These are phyloP conservation scores for Leishmania mexicana DNA, from an alignment of 208 protist genomes.

Conservation along the genomic window DNA sequence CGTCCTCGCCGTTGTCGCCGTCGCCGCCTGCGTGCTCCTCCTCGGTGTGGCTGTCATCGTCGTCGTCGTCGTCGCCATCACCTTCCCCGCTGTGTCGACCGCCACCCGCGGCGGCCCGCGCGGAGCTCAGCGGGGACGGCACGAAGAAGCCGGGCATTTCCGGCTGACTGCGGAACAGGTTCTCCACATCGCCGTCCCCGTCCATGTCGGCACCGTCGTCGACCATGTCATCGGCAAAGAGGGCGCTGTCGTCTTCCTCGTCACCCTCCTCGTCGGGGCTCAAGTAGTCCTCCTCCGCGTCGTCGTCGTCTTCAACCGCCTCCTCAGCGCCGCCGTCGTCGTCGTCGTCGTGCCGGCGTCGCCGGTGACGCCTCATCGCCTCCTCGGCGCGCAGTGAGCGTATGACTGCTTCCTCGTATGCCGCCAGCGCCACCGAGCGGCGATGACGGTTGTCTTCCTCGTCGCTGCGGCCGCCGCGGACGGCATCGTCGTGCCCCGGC, in stretches of 20 bases:
- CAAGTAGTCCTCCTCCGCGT: conserved; percentile 1
- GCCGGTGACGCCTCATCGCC: conserved; percentile 4
- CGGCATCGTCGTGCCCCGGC: neutral
- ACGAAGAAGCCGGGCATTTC: conserved; percentile 1
- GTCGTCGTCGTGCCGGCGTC: conserved; percentile 3
- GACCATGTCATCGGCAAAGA: conserved; percentile 1
- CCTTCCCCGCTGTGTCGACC: neutral
- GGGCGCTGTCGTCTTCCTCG: conserved; percentile 14
- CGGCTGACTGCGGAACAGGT: conserved; percentile 3
- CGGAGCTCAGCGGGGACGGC: neutral
- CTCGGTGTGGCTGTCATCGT: conserved; percentile 15
- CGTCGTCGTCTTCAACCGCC: conserved; percentile 1
- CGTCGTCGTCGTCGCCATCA: conserved; percentile 9
- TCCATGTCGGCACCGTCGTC: neutral
- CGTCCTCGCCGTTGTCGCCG: neutral
- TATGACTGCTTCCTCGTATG: conserved; percentile 3
- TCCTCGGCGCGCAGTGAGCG: conserved; percentile 14
- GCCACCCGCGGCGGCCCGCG: neutral
- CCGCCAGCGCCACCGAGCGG: neutral
- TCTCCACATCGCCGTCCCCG: neutral
- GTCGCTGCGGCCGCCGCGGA: neutral
- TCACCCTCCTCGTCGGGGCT: conserved; percentile 17
- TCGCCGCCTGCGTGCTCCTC: conserved; percentile 29
- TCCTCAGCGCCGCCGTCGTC: neutral
- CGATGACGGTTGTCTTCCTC: neutral